These are phyloP conservation scores for Coniochaeta sp. DNA, from an alignment of 2,329 filamentous ascomycete species.

Conservation along the genomic window DNA sequence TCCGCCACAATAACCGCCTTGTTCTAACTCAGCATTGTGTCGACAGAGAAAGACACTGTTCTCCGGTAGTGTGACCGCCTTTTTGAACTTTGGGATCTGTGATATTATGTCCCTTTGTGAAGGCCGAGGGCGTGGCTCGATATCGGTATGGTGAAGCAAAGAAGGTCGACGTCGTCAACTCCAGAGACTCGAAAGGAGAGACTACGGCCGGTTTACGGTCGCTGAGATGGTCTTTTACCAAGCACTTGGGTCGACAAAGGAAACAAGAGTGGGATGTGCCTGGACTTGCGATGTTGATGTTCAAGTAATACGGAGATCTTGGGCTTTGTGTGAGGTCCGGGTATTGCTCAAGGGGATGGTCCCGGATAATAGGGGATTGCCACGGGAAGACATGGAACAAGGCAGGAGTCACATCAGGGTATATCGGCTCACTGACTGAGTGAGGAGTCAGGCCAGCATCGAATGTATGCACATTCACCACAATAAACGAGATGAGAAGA, in stretches of 20 bases:
- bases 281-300: neutral
- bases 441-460: neutral
- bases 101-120: neutral
- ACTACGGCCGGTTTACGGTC: neutral
- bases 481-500: neutral
- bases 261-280: neutral
- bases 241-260: neutral
- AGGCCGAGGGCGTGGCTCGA: neutral
- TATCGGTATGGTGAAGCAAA: neutral
- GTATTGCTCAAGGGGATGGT: neutral
- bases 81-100: too few relatives aligned
- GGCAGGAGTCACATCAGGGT: neutral
- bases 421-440: neutral
- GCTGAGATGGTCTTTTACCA: neutral
- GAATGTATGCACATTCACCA: neutral
- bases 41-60: neutral
- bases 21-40: constrained; percentile 1
- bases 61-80: neutral
- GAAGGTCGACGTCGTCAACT: neutral
- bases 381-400: neutral
- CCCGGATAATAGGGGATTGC: neutral
- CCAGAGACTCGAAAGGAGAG: constrained; percentile 1
- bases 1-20: neutral
- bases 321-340: neutral
- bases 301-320: neutral